Conservation (phyloP, 371 early-diverging fungal genomes). For the Capniomyces stellatus region DNA sequence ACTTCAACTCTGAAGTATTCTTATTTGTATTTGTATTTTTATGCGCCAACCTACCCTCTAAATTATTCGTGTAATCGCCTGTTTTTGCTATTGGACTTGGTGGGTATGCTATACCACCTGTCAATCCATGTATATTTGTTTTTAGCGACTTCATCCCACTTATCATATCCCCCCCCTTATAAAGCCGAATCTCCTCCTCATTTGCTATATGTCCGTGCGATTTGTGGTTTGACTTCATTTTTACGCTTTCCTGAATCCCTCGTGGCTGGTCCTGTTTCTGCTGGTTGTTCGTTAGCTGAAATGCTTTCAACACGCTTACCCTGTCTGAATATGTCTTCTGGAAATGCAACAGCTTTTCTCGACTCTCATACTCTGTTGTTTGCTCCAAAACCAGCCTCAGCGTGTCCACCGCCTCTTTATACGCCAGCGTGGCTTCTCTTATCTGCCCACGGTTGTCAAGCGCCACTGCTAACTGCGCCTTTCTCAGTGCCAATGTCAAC, state of each 20-base stretch:
- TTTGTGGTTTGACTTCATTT: no score
- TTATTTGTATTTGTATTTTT: no score
- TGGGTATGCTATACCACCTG: no score
- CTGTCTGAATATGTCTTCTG: conserved; percentile 26
- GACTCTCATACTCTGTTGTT: conserved; percentile 24
- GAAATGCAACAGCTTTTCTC: conserved; percentile 23
- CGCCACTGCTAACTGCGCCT: conserved; percentile 25
- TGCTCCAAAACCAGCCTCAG: conserved; percentile 24
- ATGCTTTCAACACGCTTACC: conserved; percentile 14
- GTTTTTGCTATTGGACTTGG: no score
- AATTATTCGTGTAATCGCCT: no score
- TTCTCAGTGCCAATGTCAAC: conserved; percentile 22
- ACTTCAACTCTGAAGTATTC: no score
- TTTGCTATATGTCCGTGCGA: no score
- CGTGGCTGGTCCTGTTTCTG: background rate
- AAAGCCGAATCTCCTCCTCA: no score
- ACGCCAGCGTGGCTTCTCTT: conserved; percentile 23
- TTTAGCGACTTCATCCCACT: no score
- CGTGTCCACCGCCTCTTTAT: conserved; percentile 26
- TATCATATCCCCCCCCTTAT: no score
- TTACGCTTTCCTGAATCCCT: background rate
- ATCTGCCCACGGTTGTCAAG: conserved; percentile 26
- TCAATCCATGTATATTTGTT: no score
- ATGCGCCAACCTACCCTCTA: no score
- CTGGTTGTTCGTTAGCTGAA: background rate